phyloP scores from a whole-genome alignment of 495 filamentous ascomycete genomes.

The Daldinia caldariorum region DNA sequence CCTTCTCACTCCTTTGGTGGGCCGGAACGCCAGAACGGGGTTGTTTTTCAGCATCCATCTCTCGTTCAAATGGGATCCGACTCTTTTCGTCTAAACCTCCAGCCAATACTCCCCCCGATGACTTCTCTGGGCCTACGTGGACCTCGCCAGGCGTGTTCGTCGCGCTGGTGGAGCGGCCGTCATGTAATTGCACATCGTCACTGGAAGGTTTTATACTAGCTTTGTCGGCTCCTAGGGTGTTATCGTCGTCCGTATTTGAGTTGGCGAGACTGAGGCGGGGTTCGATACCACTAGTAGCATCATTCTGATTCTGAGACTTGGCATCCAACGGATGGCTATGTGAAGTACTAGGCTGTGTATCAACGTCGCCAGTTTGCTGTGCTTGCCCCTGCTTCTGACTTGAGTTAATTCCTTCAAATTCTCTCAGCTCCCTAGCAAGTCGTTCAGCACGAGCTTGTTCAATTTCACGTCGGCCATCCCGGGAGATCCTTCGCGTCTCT shows the following conservation, averaged over 20 bases:
- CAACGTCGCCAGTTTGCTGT: not conserved
- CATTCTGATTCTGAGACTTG: conserved; percentile 5
- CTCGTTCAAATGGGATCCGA: conserved; percentile 30
- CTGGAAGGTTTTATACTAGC: not conserved
- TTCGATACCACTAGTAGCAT: not conserved
- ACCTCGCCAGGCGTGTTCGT: conserved; percentile 40
- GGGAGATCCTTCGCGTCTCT: conserved; percentile 68
- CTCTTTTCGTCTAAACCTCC: conserved; percentile 35
- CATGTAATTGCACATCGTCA: conserved; percentile 6
- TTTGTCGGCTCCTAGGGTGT: not conserved
- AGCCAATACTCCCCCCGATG: conserved; percentile 13
- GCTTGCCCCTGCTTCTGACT: conserved; percentile 9
- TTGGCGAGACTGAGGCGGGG: not conserved
- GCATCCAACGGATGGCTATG: not conserved
- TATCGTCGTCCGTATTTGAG: not conserved
- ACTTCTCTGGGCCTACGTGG: conserved; percentile 3
- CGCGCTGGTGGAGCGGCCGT: conserved; percentile 16
- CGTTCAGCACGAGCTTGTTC: conserved; percentile 57
- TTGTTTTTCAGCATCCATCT: conserved; percentile 29
- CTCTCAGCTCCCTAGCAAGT: conserved; percentile 22
- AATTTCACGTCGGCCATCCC: conserved; percentile 61
- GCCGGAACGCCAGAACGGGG: conserved; percentile 10
- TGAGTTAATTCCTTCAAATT: conserved; percentile 12
- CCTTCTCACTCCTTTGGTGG: conserved; percentile 5
- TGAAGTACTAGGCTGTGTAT: not conserved